phyloP scores from a whole-genome alignment of 768 basidiomycete species.

The Collybiopsis luxurians region DNA sequence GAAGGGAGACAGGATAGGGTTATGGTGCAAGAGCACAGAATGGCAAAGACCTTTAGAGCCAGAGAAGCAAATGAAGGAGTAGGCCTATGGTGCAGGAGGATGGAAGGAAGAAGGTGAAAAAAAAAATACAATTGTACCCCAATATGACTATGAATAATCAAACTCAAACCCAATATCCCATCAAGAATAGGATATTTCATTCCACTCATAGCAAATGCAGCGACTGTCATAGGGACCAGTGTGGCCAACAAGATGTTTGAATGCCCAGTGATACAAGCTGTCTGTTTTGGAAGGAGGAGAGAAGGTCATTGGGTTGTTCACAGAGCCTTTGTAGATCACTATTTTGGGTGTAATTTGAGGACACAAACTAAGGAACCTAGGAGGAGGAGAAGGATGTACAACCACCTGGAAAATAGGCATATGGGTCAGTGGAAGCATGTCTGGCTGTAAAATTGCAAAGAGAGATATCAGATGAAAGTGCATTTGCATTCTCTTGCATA shows the following conservation, averaged over 20 bases:
- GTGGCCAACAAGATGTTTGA: conserved; percentile 88
- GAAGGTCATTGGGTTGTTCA: conserved; percentile 93
- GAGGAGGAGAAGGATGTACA: conserved; percentile 41
- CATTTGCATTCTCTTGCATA: too few species aligned
- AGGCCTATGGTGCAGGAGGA: too few species aligned
- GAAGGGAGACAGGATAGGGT: too few species aligned
- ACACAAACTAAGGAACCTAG: too few species aligned
- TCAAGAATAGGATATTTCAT: conserved; percentile 83
- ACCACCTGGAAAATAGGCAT: conserved; percentile 63
- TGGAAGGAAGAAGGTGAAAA: not conserved
- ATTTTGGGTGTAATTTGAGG: too few species aligned
- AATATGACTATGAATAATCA: conserved; percentile 95
- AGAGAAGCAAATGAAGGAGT: too few species aligned
- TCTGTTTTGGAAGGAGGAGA: conserved; percentile 77
- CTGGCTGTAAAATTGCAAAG: conserved; percentile 13
- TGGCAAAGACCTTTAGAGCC: too few species aligned
- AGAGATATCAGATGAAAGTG: not conserved
- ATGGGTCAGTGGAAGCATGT: conserved; percentile 18
- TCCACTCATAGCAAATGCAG: conserved; percentile 78
- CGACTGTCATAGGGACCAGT: conserved; percentile 85
- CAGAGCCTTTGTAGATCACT: conserved; percentile 89
- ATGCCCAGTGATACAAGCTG: conserved; percentile 91
- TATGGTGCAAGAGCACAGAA: too few species aligned
- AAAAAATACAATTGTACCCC: too few species aligned
- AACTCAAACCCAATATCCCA: conserved; percentile 79